Evolutionary conservation across 805 yeast species (phyloP), one percentile per base, ranked within the genome.

Genomic region (Wickerhamiella cacticola): DNA sequence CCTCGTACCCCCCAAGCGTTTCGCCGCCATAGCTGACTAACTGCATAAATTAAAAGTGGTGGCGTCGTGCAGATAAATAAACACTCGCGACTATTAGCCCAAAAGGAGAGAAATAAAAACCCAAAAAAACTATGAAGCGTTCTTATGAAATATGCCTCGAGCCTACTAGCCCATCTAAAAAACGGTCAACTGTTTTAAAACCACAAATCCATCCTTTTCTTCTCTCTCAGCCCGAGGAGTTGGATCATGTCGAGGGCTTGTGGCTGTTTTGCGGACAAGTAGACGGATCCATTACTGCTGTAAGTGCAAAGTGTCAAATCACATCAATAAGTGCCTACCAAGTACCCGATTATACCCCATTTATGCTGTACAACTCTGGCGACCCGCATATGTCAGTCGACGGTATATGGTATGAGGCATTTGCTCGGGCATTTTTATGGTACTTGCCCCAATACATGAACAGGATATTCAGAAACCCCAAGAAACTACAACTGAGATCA

Each of bases 401-500:
- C 19, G 36, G 21, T 31, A 31, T 15, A 6, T 31, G 36, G 15
- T 23, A 23, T 19, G 42, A 22, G 16, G 23, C 23, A 9, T 39
- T 39, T 23, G 42, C 42, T 15, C 42, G 42, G 5, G 19, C 3
- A 10, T 23, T 39, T 22, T n/a, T 39, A 19, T 39, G 42, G 42
- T 8, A 23, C 23, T 21, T 23, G 12, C 42, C 42, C 2, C 28
- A 23, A 22, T 23, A 19, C 15, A n/a, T 39, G 19, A 13, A 23
- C 4, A 23, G 21, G 6, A 4, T 13, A n/a, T 23, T 39, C 24
- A 9, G 13, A 22, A 23, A 22, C 9, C 42, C 42, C 19, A 10
- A n/a, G 5, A 31, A 13, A 13, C 6, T 31, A 19, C 36, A 4
- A 15, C 16, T 31, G n/a, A 18, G 36, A 19, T 31, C 36, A 5